Evolutionary conservation across 371 early-diverging fungal genomes (phyloP), one percentile per base, ranked within the genome.

Genomic region (Apophysomyces elegans): DNA sequence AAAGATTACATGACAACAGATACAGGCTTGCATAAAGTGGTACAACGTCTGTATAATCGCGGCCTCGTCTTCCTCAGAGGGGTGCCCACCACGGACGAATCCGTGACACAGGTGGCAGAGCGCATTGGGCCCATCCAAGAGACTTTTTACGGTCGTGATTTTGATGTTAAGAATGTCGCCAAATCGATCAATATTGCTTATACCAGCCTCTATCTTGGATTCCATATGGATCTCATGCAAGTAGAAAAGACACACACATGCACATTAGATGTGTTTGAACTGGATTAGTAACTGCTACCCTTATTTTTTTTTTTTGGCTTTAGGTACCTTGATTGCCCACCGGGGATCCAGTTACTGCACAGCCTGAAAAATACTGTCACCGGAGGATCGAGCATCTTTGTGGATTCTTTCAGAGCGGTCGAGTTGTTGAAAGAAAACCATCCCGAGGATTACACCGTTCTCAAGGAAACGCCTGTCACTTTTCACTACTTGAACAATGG

Each of bases 211-310:
- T 86, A 89, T 66, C 84, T 96, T 13, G 95, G 93, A 1, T 86
- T 93, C 61, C 96, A 96, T 72, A 95, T 95, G 96, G 96, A 96
- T 84, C 79, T 96, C 59, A 79, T 95, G 95, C 93, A 85, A 78
- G 86, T 68, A 7, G 18, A 60, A 47, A 54, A 35, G 2, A 61
- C 9, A 35, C 11, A 3, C 32, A 26, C 32, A 26, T 2, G 3
- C 32, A 26, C 2, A 26, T 26, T 26, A 26, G 32, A 26, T 26
- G 32, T 26, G 32, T 3, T 26, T 26, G 32, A 44, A 4, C 7
- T 26, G 56, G 13, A 46, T 46, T 50, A 36, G 16, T 35, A 9
- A 18, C 8, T 2, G 6, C 18, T 12, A 6, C 37, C 37, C 12
- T 6, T 36, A 14, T 21, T 5, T 46, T 32, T 41, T 4, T 50